A percentile compares a stretch with the other conserved stretches of the same genome.
Evolutionary conservation across 2,329 filamentous ascomycete species (phyloP).

Genomic region (Rutstroemia sp.): DNA sequence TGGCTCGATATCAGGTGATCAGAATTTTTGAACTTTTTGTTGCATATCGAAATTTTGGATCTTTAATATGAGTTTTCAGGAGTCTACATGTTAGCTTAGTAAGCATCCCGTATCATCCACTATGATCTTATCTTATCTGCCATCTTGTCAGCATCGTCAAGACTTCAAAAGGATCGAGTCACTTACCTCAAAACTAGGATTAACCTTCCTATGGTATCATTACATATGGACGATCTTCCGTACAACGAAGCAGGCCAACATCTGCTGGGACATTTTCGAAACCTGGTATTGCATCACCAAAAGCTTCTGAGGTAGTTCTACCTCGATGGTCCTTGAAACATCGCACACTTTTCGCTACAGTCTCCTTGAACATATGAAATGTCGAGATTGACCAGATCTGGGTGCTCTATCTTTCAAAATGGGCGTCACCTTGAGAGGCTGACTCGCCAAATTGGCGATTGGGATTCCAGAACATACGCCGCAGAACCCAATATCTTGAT

Average conservation of each 20-base stretch:
- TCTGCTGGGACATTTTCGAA: not conserved
- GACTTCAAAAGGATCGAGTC: too few relatives aligned
- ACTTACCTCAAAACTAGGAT: not conserved
- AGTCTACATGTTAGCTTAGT: too few relatives aligned
- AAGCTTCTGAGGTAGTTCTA: not conserved
- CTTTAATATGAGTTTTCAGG: too few relatives aligned
- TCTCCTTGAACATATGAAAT: not conserved
- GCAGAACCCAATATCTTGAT: not conserved
- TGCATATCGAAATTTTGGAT: too few relatives aligned
- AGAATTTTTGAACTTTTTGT: too few relatives aligned
- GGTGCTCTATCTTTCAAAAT: not conserved
- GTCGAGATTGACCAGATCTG: not conserved
- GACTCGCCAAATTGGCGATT: too few relatives aligned
- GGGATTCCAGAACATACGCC: too few relatives aligned
- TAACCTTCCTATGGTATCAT: not conserved
- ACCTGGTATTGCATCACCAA: not conserved
- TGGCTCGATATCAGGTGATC: too few relatives aligned
- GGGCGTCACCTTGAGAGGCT: too few relatives aligned
- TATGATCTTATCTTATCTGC: not conserved
- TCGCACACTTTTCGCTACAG: not conserved
- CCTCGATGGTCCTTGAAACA: not conserved
- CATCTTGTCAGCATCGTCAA: not conserved
- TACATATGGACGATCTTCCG: not conserved
- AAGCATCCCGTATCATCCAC: not conserved
- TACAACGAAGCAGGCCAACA: not conserved